A percentile compares a stretch with the other conserved stretches of the same genome.
Conservation (phyloP, 495 filamentous ascomycete species). For the Cetradonia linearis region DNA sequence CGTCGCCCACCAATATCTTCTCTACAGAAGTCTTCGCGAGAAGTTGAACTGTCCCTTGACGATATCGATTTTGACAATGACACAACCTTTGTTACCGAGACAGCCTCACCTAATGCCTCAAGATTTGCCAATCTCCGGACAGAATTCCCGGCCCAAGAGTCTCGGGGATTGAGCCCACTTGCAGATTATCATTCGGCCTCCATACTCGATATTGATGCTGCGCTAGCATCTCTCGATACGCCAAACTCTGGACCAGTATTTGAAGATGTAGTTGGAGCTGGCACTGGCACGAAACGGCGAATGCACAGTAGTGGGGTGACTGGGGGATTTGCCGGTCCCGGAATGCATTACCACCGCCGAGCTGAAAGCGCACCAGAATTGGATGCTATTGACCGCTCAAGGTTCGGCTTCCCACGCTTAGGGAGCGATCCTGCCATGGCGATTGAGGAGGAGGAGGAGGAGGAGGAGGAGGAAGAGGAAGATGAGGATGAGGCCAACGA, state of each 20-base stretch:
- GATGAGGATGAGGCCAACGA: slow-evolving; percentile 54
- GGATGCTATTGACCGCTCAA: slow-evolving; percentile 63
- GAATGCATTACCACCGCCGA: slow-evolving; percentile 71
- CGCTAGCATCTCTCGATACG: slow-evolving; percentile 86
- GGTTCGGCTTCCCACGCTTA: slow-evolving; percentile 48
- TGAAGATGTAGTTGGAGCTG: slow-evolving; percentile 46
- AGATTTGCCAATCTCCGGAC: slow-evolving; percentile 26
- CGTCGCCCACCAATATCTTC: slow-evolving; percentile 34
- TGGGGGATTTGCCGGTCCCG: slow-evolving; percentile 67
- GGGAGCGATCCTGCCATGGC: slow-evolving; percentile 58
- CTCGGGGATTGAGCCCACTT: slow-evolving; percentile 28
- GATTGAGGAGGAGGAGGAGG: slow-evolving; percentile 94
- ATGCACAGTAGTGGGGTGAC: slow-evolving; percentile 81
- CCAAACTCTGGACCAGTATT: slow-evolving; percentile 32
- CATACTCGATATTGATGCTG: slow-evolving; percentile 90
- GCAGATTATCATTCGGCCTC: slow-evolving; percentile 57
- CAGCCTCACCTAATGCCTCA: slow-evolving; percentile 32
- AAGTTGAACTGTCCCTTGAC: slow-evolving; percentile 28
- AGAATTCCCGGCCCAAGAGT: slow-evolving; percentile 38
- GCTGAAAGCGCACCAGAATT: slow-evolving; percentile 88
- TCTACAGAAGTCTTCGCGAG: slow-evolving; percentile 21
- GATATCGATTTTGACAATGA: slow-evolving; percentile 48
- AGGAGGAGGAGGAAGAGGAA: slow-evolving; percentile 77
- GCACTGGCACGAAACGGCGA: slow-evolving; percentile 54
- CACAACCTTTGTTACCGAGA: slow-evolving; percentile 41